phyloP scores from a whole-genome alignment of 2,329 filamentous ascomycete species.

The Dendryphion nanum region DNA sequence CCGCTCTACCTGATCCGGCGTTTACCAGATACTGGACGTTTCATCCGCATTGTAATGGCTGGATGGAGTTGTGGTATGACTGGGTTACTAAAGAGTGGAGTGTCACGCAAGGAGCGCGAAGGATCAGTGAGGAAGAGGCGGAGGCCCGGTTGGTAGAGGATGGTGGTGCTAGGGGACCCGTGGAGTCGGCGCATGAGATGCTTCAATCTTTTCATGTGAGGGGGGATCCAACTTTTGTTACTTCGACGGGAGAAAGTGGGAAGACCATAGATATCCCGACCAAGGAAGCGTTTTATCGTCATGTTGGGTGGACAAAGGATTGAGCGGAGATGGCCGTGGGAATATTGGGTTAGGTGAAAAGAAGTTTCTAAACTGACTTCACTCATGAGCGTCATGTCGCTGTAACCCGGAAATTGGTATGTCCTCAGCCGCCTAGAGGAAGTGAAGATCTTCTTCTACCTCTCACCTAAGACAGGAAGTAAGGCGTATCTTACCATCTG shows the following conservation, averaged over 20 bases:
- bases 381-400: too few relatives aligned
- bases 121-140: constrained; percentile 40
- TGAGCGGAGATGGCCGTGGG: constrained; percentile 1
- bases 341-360: too few relatives aligned
- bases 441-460: too few relatives aligned
- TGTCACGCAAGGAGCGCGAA: constrained; percentile 42
- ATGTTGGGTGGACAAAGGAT: constrained; percentile 2
- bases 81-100: constrained; percentile 12
- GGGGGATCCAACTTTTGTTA: background rate
- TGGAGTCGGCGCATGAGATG: background rate
- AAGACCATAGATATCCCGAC: constrained; percentile 1
- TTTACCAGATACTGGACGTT: constrained; percentile 8
- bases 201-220: background rate
- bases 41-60: constrained; percentile 8
- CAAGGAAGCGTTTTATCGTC: constrained; percentile 1
- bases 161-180: background rate
- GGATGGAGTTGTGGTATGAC: constrained; percentile 11
- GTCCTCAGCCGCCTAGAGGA: too few relatives aligned
- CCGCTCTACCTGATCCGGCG: background rate
- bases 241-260: background rate
- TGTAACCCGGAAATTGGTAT: too few relatives aligned
- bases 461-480: too few relatives aligned
- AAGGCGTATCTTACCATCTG: too few relatives aligned
- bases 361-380: too few relatives aligned
- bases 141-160: background rate